Evolutionary conservation across 192 early-diverging fungal species (phyloP).

Genomic region (Pilaira anomala): DNA sequence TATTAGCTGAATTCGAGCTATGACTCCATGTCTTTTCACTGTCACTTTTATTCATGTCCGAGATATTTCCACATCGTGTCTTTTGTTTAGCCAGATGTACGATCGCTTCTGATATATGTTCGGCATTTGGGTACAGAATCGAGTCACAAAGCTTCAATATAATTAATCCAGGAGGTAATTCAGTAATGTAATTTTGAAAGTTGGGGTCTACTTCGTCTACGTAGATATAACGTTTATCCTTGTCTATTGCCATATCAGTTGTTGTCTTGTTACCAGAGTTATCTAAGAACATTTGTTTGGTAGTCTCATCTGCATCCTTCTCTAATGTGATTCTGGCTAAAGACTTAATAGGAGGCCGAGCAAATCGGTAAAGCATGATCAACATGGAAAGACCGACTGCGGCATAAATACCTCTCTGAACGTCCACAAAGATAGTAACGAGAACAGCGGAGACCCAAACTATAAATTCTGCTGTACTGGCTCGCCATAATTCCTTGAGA

Average conservation of each 20-base stretch:
- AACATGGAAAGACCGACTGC: conserved; percentile 67
- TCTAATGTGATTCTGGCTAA: conserved; percentile 36
- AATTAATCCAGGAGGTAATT: conserved; percentile 60
- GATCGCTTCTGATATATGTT: conserved; percentile 51
- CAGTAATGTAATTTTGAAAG: conserved; percentile 7
- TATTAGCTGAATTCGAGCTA: background rate
- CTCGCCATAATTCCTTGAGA: conserved; percentile 57
- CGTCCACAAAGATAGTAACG: conserved; percentile 58
- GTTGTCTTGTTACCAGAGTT: background rate
- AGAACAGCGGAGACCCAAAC: conserved; percentile 47
- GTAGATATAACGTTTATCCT: conserved; percentile 24
- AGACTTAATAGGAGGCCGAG: conserved; percentile 56
- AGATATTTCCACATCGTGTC: conserved; percentile 23
- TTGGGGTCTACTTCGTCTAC: conserved; percentile 21
- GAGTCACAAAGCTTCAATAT: conserved; percentile 67
- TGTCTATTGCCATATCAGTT: background rate
- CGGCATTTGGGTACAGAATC: conserved; percentile 69
- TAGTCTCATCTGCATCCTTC: conserved; percentile 2
- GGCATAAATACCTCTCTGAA: conserved; percentile 70
- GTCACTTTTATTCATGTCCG: conserved; percentile 7
- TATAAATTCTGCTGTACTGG: conserved; percentile 45
- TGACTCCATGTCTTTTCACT: conserved; percentile 19
- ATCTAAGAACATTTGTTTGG: background rate
- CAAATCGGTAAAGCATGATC: conserved; percentile 72
- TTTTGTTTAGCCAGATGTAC: conserved; percentile 29